These are phyloP conservation scores for Brasilioporus rufonigricans DNA, from an alignment of 768 basidiomycete genomes.

Conservation along the genomic window DNA sequence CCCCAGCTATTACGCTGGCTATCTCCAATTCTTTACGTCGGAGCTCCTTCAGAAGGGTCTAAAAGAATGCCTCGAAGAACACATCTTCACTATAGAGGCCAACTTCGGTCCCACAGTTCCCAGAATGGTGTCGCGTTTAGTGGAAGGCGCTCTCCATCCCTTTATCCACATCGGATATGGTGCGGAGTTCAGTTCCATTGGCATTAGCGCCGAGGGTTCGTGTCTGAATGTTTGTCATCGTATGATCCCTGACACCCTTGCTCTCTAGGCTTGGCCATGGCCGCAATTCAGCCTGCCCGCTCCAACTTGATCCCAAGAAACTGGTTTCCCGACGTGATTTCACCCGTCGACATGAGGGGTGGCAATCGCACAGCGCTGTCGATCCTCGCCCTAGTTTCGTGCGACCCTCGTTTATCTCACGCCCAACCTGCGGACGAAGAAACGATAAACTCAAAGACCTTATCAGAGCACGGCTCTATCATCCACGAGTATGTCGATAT, in stretches of 20 bases:
- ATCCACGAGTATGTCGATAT: slow-evolving; percentile 42
- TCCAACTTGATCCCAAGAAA: slow-evolving; percentile 16
- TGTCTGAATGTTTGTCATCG: slow-evolving; percentile 33
- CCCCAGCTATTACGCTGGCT: slow-evolving; percentile 56
- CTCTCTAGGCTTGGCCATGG: slow-evolving; percentile 51
- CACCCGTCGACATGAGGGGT: slow-evolving; percentile 1
- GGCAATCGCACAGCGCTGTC: slow-evolving; percentile 38
- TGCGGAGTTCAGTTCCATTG: slow-evolving; percentile 58
- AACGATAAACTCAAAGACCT: slow-evolving; percentile 28
- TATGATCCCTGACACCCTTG: slow-evolving; percentile 24
- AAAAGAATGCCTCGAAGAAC: slow-evolving; percentile 48
- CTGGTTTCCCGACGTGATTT: slow-evolving; percentile 25
- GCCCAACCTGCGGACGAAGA: slow-evolving; percentile 25
- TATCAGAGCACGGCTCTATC: slow-evolving; percentile 34
- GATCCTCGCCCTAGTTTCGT: slow-evolving; percentile 51
- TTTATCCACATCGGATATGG: slow-evolving; percentile 65
- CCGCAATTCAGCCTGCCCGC: slow-evolving; percentile 34
- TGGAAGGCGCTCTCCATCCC: slow-evolving; percentile 60
- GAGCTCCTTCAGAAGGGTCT: slow-evolving; percentile 43
- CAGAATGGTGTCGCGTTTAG: slow-evolving; percentile 54
- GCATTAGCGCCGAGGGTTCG: slow-evolving; percentile 61
- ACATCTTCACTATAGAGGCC: slow-evolving; percentile 48
- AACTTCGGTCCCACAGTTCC: slow-evolving; percentile 35
- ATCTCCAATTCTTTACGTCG: slow-evolving; percentile 53
- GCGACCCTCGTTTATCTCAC: slow-evolving; percentile 41